A percentile compares a stretch with the other conserved stretches of the same genome.
Evolutionary conservation across 2,329 filamentous ascomycete species (phyloP).

Genomic region (Diaporthe citrichinensis): DNA sequence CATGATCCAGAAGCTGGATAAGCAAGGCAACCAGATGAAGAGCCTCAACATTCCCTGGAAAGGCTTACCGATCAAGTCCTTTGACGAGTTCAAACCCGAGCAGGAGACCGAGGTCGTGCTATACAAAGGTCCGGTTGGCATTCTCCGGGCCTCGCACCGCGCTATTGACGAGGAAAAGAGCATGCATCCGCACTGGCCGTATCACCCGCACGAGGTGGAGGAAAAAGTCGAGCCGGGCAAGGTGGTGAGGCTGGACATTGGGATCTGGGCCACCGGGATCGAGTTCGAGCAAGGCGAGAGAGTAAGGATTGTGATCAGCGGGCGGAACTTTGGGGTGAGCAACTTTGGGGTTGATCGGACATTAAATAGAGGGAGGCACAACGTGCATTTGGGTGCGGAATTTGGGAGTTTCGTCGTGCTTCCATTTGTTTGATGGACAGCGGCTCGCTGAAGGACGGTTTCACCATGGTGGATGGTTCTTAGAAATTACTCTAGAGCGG

Average conservation of each 20-base stretch:
- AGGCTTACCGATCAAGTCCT: conserved; percentile 41
- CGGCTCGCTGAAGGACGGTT: too few relatives aligned
- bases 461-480: too few relatives aligned
- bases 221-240: conserved; percentile 4
- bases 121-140: conserved; percentile 47
- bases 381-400: neutral
- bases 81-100: conserved; percentile 44
- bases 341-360: neutral
- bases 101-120: conserved; percentile 46
- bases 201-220: conserved; percentile 1
- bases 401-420: neutral
- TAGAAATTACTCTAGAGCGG: too few relatives aligned
- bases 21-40: conserved; percentile 41
- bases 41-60: conserved; percentile 49
- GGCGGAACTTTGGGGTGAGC: neutral
- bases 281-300: conserved; percentile 9
- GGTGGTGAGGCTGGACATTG: conserved; percentile 9
- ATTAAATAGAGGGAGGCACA: neutral
- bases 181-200: conserved; percentile 49
- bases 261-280: neutral
- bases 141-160: conserved; percentile 46
- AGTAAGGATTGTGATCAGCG: neutral
- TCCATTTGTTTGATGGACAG: neutral
- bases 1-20: conserved; percentile 54
- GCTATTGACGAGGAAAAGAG: conserved; percentile 44